A percentile compares a stretch with the other conserved stretches of the same genome.
Conservation (phyloP, 148 eudicot genomes). For the Rhododendron simsii region DNA sequence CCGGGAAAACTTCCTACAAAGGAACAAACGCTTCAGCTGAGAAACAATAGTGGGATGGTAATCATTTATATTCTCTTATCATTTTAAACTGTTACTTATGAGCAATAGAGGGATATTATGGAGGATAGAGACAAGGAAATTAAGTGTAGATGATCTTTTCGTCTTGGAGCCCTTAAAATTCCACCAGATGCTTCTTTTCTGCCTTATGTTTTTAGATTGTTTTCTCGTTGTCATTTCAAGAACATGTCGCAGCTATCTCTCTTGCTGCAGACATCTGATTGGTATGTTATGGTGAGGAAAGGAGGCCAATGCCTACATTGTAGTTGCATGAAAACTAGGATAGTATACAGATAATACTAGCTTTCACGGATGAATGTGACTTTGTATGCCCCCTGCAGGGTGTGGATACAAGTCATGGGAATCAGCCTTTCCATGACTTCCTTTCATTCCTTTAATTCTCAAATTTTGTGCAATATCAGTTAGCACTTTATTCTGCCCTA, state of each 20-base stretch:
- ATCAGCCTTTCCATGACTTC: background rate
- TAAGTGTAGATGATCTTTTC: background rate
- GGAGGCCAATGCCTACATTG: background rate
- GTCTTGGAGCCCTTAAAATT: background rate
- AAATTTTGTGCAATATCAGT: background rate
- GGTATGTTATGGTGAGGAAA: background rate
- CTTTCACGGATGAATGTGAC: background rate
- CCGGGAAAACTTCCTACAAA: conserved; percentile 40
- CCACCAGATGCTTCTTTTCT: background rate
- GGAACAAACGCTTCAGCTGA: conserved; percentile 40
- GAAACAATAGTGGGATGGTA: conserved; percentile 55
- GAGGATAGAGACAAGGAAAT: background rate
- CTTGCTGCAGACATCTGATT: background rate
- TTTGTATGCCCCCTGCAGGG: background rate
- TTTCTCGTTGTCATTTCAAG: background rate
- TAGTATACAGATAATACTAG: background rate
- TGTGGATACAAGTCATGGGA: background rate
- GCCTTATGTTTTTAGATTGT: background rate
- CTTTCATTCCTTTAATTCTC: conserved; percentile 5
- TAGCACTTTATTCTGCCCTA: background rate
- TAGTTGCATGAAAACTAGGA: background rate
- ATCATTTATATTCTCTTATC: background rate
- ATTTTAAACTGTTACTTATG: background rate
- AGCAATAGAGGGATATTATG: background rate
- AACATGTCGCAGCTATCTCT: background rate